A percentile compares a stretch with the other conserved stretches of the same genome.
These are phyloP conservation scores for Coemansia sp. DNA, from an alignment of 192 early-diverging fungal genomes.

Conservation along the genomic window DNA sequence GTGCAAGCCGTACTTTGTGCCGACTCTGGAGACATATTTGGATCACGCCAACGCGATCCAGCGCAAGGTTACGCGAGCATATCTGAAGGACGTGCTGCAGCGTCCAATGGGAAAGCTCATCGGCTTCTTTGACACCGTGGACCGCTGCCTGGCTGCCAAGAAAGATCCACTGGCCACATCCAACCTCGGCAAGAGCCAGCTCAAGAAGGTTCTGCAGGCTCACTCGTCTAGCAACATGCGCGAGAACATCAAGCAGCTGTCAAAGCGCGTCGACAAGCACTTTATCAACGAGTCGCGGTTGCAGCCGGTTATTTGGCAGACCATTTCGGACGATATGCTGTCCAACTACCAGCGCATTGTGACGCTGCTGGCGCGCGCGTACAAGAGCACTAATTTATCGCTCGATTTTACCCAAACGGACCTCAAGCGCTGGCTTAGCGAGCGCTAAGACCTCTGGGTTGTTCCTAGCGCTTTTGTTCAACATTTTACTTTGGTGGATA, in stretches of 20 bases:
- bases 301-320: conserved; percentile 85
- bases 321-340: conserved; percentile 84
- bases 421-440: conserved; percentile 47
- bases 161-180: conserved; percentile 59
- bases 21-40: conserved; percentile 57
- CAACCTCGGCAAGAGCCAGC: conserved; percentile 76
- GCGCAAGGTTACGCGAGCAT: conserved; percentile 76
- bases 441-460: conserved; percentile 19
- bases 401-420: conserved; percentile 77
- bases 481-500: no score
- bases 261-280: conserved; percentile 93
- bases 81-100: conserved; percentile 82
- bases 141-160: conserved; percentile 67
- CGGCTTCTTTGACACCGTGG: conserved; percentile 97
- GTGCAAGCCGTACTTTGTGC: conserved; percentile 57
- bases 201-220: conserved; percentile 80
- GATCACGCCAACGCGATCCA: conserved; percentile 83
- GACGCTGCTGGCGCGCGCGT: conserved; percentile 77
- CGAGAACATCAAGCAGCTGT: conserved; percentile 67
- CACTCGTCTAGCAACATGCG: conserved; percentile 81
- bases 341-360: conserved; percentile 78
- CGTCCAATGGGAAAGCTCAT: conserved; percentile 82
- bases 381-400: conserved; percentile 75
- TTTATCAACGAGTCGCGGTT: conserved; percentile 81
- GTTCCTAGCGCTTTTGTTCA: no score